phyloP scores from a whole-genome alignment of 1,284 basidiomycete species.

The Ustanciosporium gigantosporum region DNA sequence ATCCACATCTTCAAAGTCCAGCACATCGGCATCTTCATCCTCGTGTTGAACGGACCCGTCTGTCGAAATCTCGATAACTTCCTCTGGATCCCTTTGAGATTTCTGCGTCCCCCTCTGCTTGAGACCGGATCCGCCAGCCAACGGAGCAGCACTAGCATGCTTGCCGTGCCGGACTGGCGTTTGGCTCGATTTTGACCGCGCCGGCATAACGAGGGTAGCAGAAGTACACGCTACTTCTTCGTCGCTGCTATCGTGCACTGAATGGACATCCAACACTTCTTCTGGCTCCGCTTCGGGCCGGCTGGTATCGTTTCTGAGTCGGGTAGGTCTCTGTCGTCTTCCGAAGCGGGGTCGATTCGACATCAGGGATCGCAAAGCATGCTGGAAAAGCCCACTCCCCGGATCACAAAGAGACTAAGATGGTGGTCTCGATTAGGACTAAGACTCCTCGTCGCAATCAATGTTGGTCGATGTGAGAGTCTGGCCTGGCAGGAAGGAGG shows the following conservation, averaged over 20 bases:
- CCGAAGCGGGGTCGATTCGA: too few species aligned
- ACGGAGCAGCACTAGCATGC: background rate
- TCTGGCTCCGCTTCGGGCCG: constrained; percentile 23
- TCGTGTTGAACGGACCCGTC: constrained; percentile 15
- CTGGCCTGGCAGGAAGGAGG: too few species aligned
- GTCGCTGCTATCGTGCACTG: constrained; percentile 16
- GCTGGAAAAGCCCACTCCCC: too few species aligned
- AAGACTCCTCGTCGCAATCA: too few species aligned
- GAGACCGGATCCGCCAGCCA: too few species aligned
- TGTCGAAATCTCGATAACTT: constrained; percentile 20
- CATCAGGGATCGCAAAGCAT: too few species aligned
- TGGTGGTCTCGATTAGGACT: too few species aligned
- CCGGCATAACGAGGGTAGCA: too few species aligned
- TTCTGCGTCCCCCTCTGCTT: background rate
- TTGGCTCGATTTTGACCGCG: background rate
- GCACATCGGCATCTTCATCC: constrained; percentile 26
- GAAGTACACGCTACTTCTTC: background rate
- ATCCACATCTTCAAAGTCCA: constrained; percentile 47
- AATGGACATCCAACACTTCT: constrained; percentile 32
- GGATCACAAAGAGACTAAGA: too few species aligned
- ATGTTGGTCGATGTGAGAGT: too few species aligned
- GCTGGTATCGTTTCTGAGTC: constrained; percentile 16
- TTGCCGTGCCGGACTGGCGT: background rate
- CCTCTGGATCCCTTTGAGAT: background rate
- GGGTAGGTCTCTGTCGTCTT: constrained; percentile 8